Evolutionary conservation across 345 rosid genomes (phyloP).

Genomic region (Anastatica hierochuntica): DNA sequence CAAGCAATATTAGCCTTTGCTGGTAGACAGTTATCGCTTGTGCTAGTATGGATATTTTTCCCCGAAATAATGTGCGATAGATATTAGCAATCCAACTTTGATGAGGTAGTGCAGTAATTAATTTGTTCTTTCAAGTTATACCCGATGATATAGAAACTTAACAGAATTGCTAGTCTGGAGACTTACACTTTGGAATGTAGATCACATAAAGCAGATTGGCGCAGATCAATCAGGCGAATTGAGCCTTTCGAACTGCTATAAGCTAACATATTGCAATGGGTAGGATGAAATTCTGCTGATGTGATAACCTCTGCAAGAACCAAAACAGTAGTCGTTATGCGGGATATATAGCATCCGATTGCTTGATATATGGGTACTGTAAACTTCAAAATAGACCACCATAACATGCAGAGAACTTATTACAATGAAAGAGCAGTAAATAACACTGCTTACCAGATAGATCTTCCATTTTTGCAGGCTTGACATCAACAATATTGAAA

Average conservation of each 20-base stretch:
- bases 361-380: too few species aligned
- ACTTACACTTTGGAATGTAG: constrained; percentile 89
- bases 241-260: constrained; percentile 99
- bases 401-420: not conserved
- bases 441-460: constrained; percentile 36
- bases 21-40: not conserved
- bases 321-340: not conserved
- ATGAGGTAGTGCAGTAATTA: not conserved
- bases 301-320: not conserved
- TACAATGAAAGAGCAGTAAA: not conserved
- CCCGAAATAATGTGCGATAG: not conserved
- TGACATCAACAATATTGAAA: constrained; percentile 92
- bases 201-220: constrained; percentile 96
- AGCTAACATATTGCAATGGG: constrained; percentile 37
- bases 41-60: not conserved
- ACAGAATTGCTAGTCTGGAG: not conserved
- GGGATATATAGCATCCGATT: too few species aligned
- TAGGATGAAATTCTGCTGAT: not conserved
- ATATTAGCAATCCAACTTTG: not conserved
- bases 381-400: not conserved
- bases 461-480: constrained; percentile 91
- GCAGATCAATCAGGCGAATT: constrained; percentile 87
- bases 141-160: not conserved
- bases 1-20: constrained; percentile 10
- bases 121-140: not conserved